Evolutionary conservation across 2,329 filamentous ascomycete genomes (phyloP).

Genomic region (Aspergillus bombycis): DNA sequence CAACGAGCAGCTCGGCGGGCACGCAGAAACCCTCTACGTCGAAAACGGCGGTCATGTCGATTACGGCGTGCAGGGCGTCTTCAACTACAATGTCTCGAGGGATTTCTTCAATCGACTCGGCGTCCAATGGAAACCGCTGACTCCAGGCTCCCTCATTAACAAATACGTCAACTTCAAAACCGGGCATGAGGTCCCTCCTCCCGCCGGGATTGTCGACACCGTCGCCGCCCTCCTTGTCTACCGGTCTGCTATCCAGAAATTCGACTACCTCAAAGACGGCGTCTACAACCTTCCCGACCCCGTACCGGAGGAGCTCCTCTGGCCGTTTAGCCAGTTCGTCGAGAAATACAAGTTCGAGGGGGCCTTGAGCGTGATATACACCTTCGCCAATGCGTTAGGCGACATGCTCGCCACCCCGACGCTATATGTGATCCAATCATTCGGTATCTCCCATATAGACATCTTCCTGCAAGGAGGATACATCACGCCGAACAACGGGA

Average conservation of each 20-base stretch:
- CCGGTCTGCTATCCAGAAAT: constrained; percentile 16
- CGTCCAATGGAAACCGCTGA: constrained; percentile 25
- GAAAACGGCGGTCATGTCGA: constrained; percentile 33
- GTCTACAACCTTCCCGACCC: constrained; percentile 44
- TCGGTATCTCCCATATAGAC: constrained; percentile 16
- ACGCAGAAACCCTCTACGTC: constrained; percentile 38
- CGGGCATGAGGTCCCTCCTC: constrained; percentile 16
- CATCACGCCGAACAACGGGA: constrained; percentile 23
- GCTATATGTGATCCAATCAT: constrained; percentile 15
- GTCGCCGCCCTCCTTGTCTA: constrained; percentile 10
- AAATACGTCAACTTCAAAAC: constrained; percentile 35
- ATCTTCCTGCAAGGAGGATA: constrained; percentile 23
- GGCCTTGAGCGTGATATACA: constrained; percentile 12
- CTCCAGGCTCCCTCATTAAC: constrained; percentile 20
- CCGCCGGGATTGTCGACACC: constrained; percentile 2
- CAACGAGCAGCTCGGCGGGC: constrained; percentile 38
- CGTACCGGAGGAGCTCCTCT: constrained; percentile 21
- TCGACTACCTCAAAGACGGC: constrained; percentile 11
- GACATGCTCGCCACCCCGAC: constrained; percentile 17
- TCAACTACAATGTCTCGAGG: constrained; percentile 34
- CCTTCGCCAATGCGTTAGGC: constrained; percentile 18
- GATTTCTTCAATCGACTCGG: constrained; percentile 34
- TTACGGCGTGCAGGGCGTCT: constrained; percentile 37
- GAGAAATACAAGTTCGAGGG: constrained; percentile 15
- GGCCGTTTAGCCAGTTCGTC: constrained; percentile 25